phyloP scores from a whole-genome alignment of 495 filamentous ascomycete genomes.

The Xylaria bambusicola region DNA sequence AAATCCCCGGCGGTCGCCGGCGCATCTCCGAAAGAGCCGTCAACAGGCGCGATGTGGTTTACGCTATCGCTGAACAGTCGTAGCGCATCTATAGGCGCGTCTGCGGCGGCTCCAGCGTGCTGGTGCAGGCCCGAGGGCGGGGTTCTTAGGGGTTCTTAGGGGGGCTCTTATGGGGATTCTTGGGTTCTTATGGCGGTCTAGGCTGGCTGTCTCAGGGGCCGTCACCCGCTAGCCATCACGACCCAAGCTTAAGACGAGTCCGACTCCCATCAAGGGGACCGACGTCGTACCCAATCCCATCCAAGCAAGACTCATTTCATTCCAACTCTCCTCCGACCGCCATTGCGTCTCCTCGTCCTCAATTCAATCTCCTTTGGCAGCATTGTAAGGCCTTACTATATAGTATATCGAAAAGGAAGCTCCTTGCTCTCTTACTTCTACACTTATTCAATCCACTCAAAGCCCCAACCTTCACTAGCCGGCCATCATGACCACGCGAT shows the following conservation, averaged over 20 bases:
- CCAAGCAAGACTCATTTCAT: too few species aligned
- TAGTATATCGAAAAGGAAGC: too few species aligned
- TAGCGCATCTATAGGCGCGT: slow-evolving; percentile 8
- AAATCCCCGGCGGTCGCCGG: slow-evolving; percentile 8
- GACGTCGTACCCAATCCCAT: too few species aligned
- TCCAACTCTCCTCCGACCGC: too few species aligned
- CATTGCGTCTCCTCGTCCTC: too few species aligned
- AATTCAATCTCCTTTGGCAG: too few species aligned
- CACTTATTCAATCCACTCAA: neutral
- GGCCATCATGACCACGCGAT: slow-evolving; percentile 76
- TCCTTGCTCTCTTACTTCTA: neutral
- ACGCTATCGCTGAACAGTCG: slow-evolving; percentile 1
- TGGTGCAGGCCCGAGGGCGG: too few species aligned
- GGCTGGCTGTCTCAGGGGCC: neutral
- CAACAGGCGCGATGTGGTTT: neutral
- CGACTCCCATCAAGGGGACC: too few species aligned
- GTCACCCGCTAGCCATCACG: too few species aligned
- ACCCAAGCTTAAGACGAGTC: too few species aligned
- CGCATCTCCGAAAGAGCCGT: neutral
- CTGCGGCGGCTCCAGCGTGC: slow-evolving; percentile 5
- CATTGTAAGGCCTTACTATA: neutral
- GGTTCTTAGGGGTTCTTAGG: neutral
- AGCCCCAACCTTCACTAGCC: neutral
- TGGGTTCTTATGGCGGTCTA: neutral
- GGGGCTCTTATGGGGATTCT: neutral